These are phyloP conservation scores for Trichoderma harzianum DNA, from an alignment of 2,329 filamentous ascomycete species.

Conservation along the genomic window DNA sequence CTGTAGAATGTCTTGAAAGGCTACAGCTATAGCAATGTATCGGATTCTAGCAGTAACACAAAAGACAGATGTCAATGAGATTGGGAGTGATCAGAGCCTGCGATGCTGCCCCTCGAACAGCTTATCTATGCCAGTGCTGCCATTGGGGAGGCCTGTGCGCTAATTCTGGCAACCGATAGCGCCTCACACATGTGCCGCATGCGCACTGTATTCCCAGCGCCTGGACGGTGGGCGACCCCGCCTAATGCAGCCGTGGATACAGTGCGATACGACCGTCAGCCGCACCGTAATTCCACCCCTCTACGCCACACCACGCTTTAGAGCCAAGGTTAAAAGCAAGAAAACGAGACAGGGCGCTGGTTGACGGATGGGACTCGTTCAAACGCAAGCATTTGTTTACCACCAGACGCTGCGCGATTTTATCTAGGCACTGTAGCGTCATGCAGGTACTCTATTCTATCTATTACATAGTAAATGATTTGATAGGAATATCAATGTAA, in stretches of 20 bases:
- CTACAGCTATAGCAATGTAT: neutral
- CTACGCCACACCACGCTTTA: conserved; percentile 12
- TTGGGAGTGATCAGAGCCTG: neutral
- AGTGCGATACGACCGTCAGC: neutral
- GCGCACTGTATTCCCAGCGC: neutral
- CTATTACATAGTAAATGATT: neutral
- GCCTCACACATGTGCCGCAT: neutral
- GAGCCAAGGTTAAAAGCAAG: neutral
- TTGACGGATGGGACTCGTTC: neutral
- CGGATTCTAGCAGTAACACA: neutral
- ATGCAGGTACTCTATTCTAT: neutral
- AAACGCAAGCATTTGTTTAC: neutral
- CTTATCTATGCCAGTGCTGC: conserved; percentile 16
- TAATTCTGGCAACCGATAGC: conserved; percentile 11
- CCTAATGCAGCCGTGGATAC: neutral
- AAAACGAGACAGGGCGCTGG: neutral
- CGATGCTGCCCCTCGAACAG: conserved; percentile 8
- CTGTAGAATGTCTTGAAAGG: neutral
- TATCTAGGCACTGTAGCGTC: neutral
- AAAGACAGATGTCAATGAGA: neutral
- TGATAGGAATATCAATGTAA: neutral
- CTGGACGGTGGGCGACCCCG: neutral
- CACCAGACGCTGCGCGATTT: neutral
- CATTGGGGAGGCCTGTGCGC: conserved; percentile 12
- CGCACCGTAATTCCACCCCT: conserved; percentile 14